These are phyloP conservation scores for Stentor coeruleus DNA, from an alignment of 73 alveolate genomes.

Conservation along the genomic window DNA sequence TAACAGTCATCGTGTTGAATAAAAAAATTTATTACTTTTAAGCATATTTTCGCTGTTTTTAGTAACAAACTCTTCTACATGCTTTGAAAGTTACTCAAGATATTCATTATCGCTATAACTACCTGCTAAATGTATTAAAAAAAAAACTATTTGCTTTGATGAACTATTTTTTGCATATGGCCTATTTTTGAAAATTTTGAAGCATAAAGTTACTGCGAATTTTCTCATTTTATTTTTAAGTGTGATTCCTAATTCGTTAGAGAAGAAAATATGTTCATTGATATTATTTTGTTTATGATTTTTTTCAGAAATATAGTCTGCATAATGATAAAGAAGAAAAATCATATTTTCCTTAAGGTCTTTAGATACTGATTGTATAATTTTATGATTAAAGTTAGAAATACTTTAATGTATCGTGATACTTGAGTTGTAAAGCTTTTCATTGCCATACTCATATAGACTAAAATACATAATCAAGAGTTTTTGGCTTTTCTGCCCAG, in stretches of 20 bases:
- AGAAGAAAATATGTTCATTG: neutral
- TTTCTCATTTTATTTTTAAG: neutral
- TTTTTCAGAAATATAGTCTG: neutral
- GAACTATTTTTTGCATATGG: neutral
- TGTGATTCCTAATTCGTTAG: neutral
- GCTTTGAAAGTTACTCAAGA: neutral
- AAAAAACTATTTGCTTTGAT: neutral
- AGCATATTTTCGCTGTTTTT: neutral
- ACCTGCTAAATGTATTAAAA: neutral
- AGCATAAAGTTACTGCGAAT: neutral
- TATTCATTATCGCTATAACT: neutral
- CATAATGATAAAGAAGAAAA: neutral
- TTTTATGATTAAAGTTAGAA: neutral
- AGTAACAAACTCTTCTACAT: neutral
- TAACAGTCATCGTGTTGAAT: neutral
- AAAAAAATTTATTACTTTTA: too few species aligned
- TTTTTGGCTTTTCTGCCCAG: slow-evolving; percentile 19
- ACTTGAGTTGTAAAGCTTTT: neutral
- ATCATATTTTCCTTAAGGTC: neutral
- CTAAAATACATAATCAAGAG: neutral
- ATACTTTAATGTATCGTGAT: neutral
- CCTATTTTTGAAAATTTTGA: neutral
- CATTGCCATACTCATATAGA: neutral
- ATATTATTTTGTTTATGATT: neutral
- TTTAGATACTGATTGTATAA: neutral